Percentiles rank a stretch among this genome's conserved stretches.
Evolutionary conservation across 805 yeast genomes (phyloP).

Genomic region (Kregervanrija delftensis): DNA sequence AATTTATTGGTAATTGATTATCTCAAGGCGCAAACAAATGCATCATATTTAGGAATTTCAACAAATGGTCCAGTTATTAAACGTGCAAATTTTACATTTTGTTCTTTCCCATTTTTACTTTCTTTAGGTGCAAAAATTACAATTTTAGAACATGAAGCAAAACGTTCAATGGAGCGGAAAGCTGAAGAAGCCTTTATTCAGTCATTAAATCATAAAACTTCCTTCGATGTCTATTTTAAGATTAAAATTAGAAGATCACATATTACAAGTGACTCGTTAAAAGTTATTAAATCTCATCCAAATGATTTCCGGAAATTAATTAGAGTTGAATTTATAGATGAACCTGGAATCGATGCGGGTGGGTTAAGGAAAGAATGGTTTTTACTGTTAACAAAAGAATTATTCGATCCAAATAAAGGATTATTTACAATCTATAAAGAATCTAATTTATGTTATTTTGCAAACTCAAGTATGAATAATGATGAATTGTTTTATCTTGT

Average conservation of each 20-base stretch:
- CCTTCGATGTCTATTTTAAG: conserved; percentile 61
- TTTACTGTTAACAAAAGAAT: conserved; percentile 56
- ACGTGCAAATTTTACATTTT: conserved; percentile 45
- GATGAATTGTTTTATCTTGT: conserved; percentile 62
- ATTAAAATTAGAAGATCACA: conserved; percentile 61
- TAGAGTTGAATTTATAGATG: conserved; percentile 73
- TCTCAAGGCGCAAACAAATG: conserved; percentile 30
- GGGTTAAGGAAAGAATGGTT: conserved; percentile 96
- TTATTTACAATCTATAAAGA: conserved; percentile 62
- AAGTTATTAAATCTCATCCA: conserved; percentile 47
- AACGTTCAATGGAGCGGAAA: conserved; percentile 71
- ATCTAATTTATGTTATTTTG: conserved; percentile 74
- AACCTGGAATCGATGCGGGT: conserved; percentile 94
- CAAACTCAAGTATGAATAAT: conserved; percentile 33
- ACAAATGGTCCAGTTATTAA: conserved; percentile 16
- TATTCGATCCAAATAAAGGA: conserved; percentile 64
- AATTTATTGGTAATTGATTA: conserved; percentile 40
- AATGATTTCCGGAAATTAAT: conserved; percentile 66
- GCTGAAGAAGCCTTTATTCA: conserved; percentile 86
- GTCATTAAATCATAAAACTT: conserved; percentile 56
- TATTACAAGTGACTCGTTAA: conserved; percentile 70
- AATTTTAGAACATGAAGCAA: conserved; percentile 76
- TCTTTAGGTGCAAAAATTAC: conserved; percentile 78
- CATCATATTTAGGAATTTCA: conserved; percentile 29
- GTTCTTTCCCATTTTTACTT: conserved; percentile 78